Conservation (phyloP, 2,329 filamentous ascomycete species). For the Massarina eburnea region DNA sequence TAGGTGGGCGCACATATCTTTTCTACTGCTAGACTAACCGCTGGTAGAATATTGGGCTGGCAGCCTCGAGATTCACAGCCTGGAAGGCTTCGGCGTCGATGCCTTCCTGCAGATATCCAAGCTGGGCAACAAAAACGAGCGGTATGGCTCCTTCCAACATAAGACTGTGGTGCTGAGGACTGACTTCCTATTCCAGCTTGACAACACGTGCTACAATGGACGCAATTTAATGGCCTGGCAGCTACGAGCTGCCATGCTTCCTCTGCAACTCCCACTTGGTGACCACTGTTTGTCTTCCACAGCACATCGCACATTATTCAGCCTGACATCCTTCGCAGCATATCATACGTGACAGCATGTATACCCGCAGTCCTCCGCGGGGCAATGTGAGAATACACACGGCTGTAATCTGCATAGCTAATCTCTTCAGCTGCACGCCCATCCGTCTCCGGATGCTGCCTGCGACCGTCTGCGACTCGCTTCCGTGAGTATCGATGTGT, state of each 20-base stretch:
- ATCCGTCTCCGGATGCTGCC: background rate
- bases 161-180: background rate
- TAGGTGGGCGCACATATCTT: conserved; percentile 1
- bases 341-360: conserved; percentile 3
- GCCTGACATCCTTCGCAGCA: conserved; percentile 1
- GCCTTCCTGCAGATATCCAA: conserved; percentile 96
- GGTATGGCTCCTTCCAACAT: conserved; percentile 40
- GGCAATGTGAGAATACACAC: background rate
- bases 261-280: background rate
- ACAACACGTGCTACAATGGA: conserved; percentile 60
- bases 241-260: background rate
- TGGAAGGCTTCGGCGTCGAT: conserved; percentile 95
- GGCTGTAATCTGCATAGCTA: background rate
- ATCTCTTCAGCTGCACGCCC: background rate
- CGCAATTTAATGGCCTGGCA: conserved; percentile 42
- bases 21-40: conserved; percentile 1
- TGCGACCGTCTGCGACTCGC: conserved; percentile 13
- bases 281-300: no score
- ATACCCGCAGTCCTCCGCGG: background rate
- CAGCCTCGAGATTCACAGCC: conserved; percentile 82
- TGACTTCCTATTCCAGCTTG: conserved; percentile 47
- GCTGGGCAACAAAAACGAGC: conserved; percentile 96
- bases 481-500: conserved; percentile 21
- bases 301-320: conserved; percentile 1
- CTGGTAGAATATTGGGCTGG: conserved; percentile 87